Base-by-base conservation (phyloP, 2,329 filamentous ascomycete genomes). In the Zasmidium cellare region DNA sequence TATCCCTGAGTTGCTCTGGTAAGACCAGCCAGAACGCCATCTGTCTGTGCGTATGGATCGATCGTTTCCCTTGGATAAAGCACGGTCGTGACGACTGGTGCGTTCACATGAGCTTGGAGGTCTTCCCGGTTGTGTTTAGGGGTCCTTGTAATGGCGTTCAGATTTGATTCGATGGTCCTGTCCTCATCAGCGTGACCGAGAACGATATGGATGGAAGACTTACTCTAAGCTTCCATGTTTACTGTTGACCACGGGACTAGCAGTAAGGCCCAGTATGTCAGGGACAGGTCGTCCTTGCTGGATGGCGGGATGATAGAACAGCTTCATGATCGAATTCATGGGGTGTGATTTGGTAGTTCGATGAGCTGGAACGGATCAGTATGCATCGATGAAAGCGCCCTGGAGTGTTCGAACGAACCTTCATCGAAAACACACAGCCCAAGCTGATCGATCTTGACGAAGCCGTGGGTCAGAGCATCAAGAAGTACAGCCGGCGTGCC, bases 401-500 rank as follows among this genome's bases (percentile, higher is more conserved):
- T 14, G 3, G 16, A 3, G 7, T 16, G 7, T 3, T 14, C 35
- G 16, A 44, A 58, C 24, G 54, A 69, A 88, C 90, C 90, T 84
- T 96, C 92, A 68, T 96, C 92, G 65, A 96, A 89, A 0, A 96
- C 82, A 16, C 96, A 75, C 3, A 96, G 77, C 3, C 87, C 80
- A 20, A 96, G 73, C 2, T 77, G 78, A 0, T 77, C 69, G 66
- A 96, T 82, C 1, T 71, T 78, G 1, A 96, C 82, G 69, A 96
- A 96, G 0, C 82, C 89, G 74, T 94, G 90, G 1, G 75, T 77
- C 44, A 96, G 78, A 2, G 90, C 90, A 72, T 96, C 89, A 2
- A 84, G 76, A 12, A 96, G 79, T 1, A 96, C 82, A 59, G 89
- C 86, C 59, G 88, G 86, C 0, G 92, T 94, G 0, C 89, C 91